These are phyloP conservation scores for Trichoderma pleuroti DNA, from an alignment of 2,329 filamentous ascomycete species.

Conservation along the genomic window DNA sequence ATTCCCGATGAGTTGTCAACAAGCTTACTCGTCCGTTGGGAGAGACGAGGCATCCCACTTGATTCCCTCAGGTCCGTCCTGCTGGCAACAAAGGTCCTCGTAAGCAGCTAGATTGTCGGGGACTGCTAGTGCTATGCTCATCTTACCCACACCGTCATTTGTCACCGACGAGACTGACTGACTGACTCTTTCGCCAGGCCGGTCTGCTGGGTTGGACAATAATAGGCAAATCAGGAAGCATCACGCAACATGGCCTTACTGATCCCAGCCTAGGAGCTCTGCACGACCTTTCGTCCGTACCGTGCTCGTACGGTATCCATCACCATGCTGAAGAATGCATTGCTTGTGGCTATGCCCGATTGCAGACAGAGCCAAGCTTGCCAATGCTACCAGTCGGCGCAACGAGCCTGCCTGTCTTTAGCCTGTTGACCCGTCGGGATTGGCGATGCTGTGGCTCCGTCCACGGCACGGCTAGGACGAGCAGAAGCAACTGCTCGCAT, in stretches of 20 bases:
- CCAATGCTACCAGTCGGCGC: neutral
- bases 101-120: conserved; percentile 7
- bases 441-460: neutral
- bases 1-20: conserved; percentile 14
- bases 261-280: neutral
- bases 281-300: neutral
- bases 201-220: neutral
- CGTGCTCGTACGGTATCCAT: neutral
- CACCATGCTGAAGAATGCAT: neutral
- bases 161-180: neutral
- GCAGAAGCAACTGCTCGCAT: neutral
- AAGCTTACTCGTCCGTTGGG: neutral
- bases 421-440: neutral
- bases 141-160: conserved; percentile 1
- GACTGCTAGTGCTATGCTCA: conserved; percentile 14
- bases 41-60: neutral
- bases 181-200: neutral
- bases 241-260: neutral
- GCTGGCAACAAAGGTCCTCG: neutral
- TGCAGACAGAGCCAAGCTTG: neutral
- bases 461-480: neutral
- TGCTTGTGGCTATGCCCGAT: neutral
- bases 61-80: neutral
- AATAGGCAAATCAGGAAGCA: neutral
- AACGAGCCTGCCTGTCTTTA: neutral